A percentile compares a stretch with the other conserved stretches of the same genome.
Conservation (phyloP, 257 asterid species). For the Solanum clarkiae region DNA sequence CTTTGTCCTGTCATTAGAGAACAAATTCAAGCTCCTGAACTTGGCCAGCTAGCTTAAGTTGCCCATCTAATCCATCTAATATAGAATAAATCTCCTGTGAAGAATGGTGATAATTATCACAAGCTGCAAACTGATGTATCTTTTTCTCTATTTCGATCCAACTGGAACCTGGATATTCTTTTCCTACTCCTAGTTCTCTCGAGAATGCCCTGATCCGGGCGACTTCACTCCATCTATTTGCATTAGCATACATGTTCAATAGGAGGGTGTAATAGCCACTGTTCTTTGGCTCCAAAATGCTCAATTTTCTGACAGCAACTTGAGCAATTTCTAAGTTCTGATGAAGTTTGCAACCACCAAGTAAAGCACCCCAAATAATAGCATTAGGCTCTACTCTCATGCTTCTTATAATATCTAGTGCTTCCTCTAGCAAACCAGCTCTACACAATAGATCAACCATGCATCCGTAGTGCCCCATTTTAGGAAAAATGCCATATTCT, state of each 20-base stretch:
- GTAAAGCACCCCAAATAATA: slow-evolving; percentile 67
- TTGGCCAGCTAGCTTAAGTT: slow-evolving; percentile 32
- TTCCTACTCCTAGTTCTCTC: slow-evolving; percentile 56
- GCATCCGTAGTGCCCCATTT: slow-evolving; percentile 76
- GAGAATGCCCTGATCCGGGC: slow-evolving; percentile 35
- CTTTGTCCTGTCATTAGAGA: background rate
- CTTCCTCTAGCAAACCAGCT: slow-evolving; percentile 74
- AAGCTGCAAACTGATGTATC: slow-evolving; percentile 60
- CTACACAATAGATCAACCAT: slow-evolving; percentile 63
- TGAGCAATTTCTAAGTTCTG: slow-evolving; percentile 57
- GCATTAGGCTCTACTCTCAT: slow-evolving; percentile 70
- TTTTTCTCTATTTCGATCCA: slow-evolving; percentile 57
- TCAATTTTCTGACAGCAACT: slow-evolving; percentile 42
- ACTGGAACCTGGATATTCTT: slow-evolving; percentile 53
- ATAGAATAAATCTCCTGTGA: slow-evolving; percentile 28
- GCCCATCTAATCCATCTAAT: slow-evolving; percentile 36
- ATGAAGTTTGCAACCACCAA: slow-evolving; percentile 67
- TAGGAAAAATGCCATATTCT: slow-evolving; percentile 35
- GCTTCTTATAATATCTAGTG: slow-evolving; percentile 43
- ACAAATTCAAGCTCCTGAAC: slow-evolving; percentile 8
- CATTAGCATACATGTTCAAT: slow-evolving; percentile 65
- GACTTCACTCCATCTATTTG: slow-evolving; percentile 56
- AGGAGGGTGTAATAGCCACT: slow-evolving; percentile 50
- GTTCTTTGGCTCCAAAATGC: slow-evolving; percentile 46
- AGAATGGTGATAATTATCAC: slow-evolving; percentile 36